phyloP scores from a whole-genome alignment of 257 asterid species.

The Solanum dulcamara region DNA sequence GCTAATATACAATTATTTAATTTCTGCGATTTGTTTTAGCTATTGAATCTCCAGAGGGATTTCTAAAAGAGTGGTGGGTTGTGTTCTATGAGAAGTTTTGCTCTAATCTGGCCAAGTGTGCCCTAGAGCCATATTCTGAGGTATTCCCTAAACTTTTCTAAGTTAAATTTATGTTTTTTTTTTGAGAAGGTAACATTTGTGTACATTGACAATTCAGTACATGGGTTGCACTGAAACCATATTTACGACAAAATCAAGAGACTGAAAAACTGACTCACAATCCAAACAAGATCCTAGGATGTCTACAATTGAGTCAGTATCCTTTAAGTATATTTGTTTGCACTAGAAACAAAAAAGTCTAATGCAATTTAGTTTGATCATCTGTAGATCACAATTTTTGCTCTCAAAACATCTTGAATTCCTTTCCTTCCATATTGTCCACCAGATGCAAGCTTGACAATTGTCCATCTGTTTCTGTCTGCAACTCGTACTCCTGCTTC shows the following conservation, averaged over 20 bases:
- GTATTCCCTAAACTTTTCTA: background rate
- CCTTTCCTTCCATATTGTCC: background rate
- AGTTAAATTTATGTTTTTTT: background rate
- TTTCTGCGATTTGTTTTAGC: background rate
- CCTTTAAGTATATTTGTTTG: background rate
- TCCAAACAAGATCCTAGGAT: background rate
- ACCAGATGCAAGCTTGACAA: background rate
- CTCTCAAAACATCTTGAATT: background rate
- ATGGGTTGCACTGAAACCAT: background rate
- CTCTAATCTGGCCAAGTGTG: background rate
- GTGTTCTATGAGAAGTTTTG: conserved; percentile 24
- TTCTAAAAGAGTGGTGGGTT: conserved; percentile 45
- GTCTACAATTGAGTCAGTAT: background rate
- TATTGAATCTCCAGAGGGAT: conserved; percentile 19
- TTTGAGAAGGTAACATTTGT: background rate
- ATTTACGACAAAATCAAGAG: too few species aligned
- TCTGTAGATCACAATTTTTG: background rate
- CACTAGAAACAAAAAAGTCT: background rate
- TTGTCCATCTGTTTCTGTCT: background rate
- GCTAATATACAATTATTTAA: background rate
- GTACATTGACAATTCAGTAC: background rate
- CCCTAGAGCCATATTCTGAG: background rate
- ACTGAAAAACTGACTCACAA: too few species aligned
- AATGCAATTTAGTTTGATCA: background rate
- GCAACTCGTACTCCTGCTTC: background rate